Evolutionary conservation across 163 green algal genomes (phyloP), one percentile per base, ranked within the genome.

Genomic region (Prototheca wickerhamii): DNA sequence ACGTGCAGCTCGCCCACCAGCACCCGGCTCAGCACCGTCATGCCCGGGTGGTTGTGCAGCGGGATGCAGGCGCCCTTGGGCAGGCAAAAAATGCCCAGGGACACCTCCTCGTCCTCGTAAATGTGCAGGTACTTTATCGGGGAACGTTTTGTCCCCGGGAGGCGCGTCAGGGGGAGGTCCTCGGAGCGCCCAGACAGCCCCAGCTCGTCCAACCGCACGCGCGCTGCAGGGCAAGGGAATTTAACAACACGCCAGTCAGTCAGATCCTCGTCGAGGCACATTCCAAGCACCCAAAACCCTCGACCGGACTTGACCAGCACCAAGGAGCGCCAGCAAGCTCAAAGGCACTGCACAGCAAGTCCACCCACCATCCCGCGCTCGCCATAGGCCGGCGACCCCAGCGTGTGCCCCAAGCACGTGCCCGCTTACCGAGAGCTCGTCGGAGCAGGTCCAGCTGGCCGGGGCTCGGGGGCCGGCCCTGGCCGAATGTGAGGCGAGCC

Each of bases 41-140:
- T 95, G 26, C 80, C 87, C 17, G 89, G 89, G 65, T 95, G 89
- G 65, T 96, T 83, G 72, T 95, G 90, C 46, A 96, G 75, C 40
- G 88, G 88, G 42, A 95, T 91, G 28, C 50, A 55, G 0, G 78
- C 65, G 1, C 69, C 57, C 2, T 56, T 44, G 0, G 86, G 81
- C 35, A 95, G 69, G 63, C 79, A 86, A 61, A 95, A 95, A 31
- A 95, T 87, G 29, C 88, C 87, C 40, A 95, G 69, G 1, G 80
- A 84, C 29, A 93, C 60, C 21, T 60, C 44, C 1, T 26, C 20
- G 58, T 89, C 80, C 68, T 95, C 88, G 61, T 86, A 79, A 10
- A 95, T 87, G 42, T 86, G 74, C 29, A 87, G 69, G 71, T 93
- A 95, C 21, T 74, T 89, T 49, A 95, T 82, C n/a, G n/a, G n/a